phyloP scores from a whole-genome alignment of 306 rosid species.

The Herpetospermum pedunculosum region DNA sequence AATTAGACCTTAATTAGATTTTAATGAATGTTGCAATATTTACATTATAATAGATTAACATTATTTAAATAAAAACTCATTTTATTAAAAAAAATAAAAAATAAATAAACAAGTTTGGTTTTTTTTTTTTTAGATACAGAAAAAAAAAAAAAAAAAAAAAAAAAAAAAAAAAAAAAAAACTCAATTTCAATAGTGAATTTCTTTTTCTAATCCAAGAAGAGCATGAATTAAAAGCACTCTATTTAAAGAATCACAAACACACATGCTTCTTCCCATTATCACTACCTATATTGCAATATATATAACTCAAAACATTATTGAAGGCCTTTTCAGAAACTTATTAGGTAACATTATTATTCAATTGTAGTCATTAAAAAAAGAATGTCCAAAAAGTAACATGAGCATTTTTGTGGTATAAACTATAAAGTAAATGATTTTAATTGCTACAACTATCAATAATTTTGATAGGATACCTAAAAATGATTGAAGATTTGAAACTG shows the following conservation, averaged over 20 bases:
- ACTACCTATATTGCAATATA: not conserved
- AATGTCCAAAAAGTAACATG: not conserved
- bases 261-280: not conserved
- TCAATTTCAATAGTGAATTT: no score
- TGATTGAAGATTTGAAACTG: not conserved
- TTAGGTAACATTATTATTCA: not conserved
- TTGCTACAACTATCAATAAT: not conserved
- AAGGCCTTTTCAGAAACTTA: not conserved
- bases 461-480: not conserved
- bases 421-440: not conserved
- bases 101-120: no score
- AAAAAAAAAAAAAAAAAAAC: no score
- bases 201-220: not conserved
- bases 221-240: no score
- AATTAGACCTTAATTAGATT: no score
- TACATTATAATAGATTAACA: no score
- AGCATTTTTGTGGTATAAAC: not conserved
- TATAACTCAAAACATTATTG: not conserved
- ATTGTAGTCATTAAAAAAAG: not conserved
- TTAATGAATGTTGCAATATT: no score
- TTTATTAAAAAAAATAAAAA: no score
- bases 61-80: no score
- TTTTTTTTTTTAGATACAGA: no score
- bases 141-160: no score
- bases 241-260: not conserved